Base-by-base conservation (phyloP, 2,329 filamentous ascomycete species). In the Mariannaea sp. region DNA sequence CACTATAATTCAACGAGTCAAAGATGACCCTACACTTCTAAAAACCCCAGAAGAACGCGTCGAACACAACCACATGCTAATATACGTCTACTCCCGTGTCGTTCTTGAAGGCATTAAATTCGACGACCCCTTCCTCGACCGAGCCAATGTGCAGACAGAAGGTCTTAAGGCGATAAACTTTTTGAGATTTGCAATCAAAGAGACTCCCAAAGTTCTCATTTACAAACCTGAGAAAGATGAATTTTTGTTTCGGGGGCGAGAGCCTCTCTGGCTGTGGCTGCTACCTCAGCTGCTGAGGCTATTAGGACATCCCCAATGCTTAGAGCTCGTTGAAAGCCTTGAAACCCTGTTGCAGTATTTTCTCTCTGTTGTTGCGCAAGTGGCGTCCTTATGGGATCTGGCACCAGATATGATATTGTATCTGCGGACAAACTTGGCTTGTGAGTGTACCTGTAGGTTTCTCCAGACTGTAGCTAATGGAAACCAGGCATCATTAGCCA, bases 71-170 rank as follows among this genome's bases (percentile, higher is more conserved):
- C 88, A 92, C 65, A 89, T 92, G 72, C 81, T 97, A 43, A 86
- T 96, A 46, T 92, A 89, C 66, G 88, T 96, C 57, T 89, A 94
- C 62, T 80, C 88, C 43, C 87, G 89, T 67, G 89, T 90, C 53
- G 88, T 91, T 17, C 77, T 97, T 10, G 88, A 92, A 61, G 80
- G 80, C 38, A 78, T 89, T 40, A 80, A 80, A 59, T 79, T 83
- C 66, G 83, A 91, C 63, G 84, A 92, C 62, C 85, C 84, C 2
- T 89, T 92, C 68, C 78, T 84, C 53, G 75, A 84, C 58, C 74
- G 71, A 45, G 76, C 78, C 27, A 74, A 82, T 51, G 72, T 86
- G 35, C 74, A 81, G 22, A 72, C 79, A 39, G 85, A 90, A 62
- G 84, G 84, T 1, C 72, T 82, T 29, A 87, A 91, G 66, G 92